Evolutionary conservation across 192 early-diverging fungal species (phyloP), one percentile per base, ranked within the genome.

Genomic region (Gryganskiella cystojenkinii): DNA sequence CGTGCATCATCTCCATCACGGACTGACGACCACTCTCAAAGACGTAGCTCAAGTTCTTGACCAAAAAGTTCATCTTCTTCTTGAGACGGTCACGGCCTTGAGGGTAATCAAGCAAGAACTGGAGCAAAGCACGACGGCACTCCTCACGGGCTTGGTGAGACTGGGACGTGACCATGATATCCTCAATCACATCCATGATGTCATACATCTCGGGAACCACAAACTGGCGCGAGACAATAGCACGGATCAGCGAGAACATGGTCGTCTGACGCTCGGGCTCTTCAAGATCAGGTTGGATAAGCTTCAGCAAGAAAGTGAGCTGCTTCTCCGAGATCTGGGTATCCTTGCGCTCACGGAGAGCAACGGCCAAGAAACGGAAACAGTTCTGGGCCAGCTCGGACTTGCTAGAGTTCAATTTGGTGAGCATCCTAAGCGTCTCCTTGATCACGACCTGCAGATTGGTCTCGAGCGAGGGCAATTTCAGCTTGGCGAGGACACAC

Each of bases 61-160:
- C 83, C 60, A 99, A 79, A 74, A 95, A 97, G 61, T 83, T 87
- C 86, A 99, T 92, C 64, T 94, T 92, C 67, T 92, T 95, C 60
- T 85, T 81, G 24, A 99, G 80, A 52, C 95, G 86, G 3, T 83
- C 84, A 44, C 88, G 85, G 42, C 96, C 95, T 74, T 97, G 92
- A 40, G 98, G 98, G 80, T 99, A 99, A 65, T 98, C 92, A 73
- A 99, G 84, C 61, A 99, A 82, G 85, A 99, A 99, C 61, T 93
- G 92, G 63, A 96, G 88, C 70, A 91, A 90, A 4, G 90, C 87
- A 37, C 88, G 82, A 9, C 96, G 92, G 54, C 94, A 96, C 45
- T 92, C 82, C 62, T 97, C 94, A 37, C 96, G 91, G 27, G 93
- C 86, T 52, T 93, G 87, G 4, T 68, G 79, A 14, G 84, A 83